A percentile compares a stretch with the other conserved stretches of the same genome.
Evolutionary conservation across 2,329 filamentous ascomycete genomes (phyloP).

Genomic region (Thelonectria blattea): DNA sequence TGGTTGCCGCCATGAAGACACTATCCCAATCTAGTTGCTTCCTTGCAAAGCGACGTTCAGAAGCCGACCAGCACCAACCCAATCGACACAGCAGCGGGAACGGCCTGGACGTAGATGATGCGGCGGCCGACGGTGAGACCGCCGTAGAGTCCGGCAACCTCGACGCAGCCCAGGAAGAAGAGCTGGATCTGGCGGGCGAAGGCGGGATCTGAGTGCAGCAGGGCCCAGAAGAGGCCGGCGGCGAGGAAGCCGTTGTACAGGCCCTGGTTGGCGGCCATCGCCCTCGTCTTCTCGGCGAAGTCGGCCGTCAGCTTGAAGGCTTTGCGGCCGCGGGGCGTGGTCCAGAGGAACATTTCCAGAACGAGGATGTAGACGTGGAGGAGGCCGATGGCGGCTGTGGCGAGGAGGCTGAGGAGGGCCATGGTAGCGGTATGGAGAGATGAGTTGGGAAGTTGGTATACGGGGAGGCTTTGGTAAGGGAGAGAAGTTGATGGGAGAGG

Average conservation of each 20-base stretch:
- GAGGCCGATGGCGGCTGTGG: conserved; percentile 47
- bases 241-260: conserved; percentile 61
- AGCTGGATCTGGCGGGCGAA: conserved; percentile 51
- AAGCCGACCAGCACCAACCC: conserved; percentile 38
- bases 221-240: conserved; percentile 54
- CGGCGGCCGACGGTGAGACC: conserved; percentile 47
- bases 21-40: no score
- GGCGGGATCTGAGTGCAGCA: conserved; percentile 51
- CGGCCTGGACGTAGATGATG: conserved; percentile 52
- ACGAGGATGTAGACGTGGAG: conserved; percentile 56
- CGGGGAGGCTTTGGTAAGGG: background rate
- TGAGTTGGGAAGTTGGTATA: background rate
- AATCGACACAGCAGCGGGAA: conserved; percentile 40
- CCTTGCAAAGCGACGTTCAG: conserved; percentile 7
- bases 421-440: conserved; percentile 37
- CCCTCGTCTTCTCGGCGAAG: conserved; percentile 52
- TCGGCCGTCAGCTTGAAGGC: conserved; percentile 52
- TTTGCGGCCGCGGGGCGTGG: conserved; percentile 50
- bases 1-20: no score
- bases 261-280: conserved; percentile 57
- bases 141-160: conserved; percentile 54
- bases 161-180: conserved; percentile 56
- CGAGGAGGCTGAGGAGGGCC: conserved; percentile 42
- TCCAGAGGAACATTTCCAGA: conserved; percentile 59
- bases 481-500: background rate